Conservation (phyloP, 345 rosid species). For the Bruguiera sexangula region DNA sequence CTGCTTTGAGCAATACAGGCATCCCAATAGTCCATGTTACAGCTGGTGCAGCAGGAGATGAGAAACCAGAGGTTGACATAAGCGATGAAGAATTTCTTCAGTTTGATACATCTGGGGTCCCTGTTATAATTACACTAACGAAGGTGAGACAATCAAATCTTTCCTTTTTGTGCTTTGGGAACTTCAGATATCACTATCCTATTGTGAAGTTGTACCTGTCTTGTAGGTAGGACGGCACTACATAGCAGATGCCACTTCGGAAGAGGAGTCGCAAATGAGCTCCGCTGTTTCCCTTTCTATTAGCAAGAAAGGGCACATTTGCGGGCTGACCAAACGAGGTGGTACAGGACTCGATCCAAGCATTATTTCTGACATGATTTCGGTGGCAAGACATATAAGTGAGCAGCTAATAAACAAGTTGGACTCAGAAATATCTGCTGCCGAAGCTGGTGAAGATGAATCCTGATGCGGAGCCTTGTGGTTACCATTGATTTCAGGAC, state of each 20-base stretch:
- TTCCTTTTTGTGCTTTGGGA: neutral
- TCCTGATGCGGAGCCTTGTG: conserved; percentile 10
- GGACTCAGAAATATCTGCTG: conserved; percentile 74
- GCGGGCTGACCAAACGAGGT: conserved; percentile 82
- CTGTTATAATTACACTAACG: conserved; percentile 73
- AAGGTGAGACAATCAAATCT: conserved; percentile 39
- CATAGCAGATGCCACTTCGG: conserved; percentile 84
- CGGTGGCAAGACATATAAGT: conserved; percentile 64
- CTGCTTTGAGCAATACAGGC: conserved; percentile 89
- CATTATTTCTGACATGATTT: conserved; percentile 77
- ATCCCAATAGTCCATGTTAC: conserved; percentile 73
- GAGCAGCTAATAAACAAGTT: conserved; percentile 59
- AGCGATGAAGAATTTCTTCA: conserved; percentile 93
- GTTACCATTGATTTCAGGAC: neutral
- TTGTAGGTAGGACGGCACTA: conserved; percentile 66
- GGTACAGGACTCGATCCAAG: conserved; percentile 82
- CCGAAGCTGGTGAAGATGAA: conserved; percentile 51
- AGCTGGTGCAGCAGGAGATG: conserved; percentile 52
- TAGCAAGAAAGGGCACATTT: conserved; percentile 62
- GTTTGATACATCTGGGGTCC: conserved; percentile 69
- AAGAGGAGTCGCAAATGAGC: conserved; percentile 95
- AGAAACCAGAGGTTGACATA: conserved; percentile 84
- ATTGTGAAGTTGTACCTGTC: neutral
- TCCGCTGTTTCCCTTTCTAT: conserved; percentile 79
- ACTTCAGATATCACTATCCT: neutral